These are phyloP conservation scores for Gnomoniopsis smithogilvyi DNA, from an alignment of 2,329 filamentous ascomycete genomes.

Conservation along the genomic window DNA sequence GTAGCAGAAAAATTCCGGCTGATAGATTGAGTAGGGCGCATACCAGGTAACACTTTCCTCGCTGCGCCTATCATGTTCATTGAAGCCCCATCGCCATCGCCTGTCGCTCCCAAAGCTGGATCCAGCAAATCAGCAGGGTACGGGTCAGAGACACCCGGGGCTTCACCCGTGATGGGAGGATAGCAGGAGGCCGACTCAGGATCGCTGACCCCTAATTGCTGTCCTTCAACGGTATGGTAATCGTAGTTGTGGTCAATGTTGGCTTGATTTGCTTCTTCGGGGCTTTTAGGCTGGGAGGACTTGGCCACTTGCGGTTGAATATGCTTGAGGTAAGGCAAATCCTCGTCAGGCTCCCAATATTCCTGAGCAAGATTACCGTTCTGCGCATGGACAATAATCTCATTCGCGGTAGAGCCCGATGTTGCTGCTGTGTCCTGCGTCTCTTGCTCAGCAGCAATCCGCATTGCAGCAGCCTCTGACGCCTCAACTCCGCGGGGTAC, in stretches of 20 bases:
- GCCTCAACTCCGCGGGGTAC: slow-evolving; percentile 13
- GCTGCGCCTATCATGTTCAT: not conserved
- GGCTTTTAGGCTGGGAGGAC: not conserved
- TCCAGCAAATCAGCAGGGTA: slow-evolving; percentile 13
- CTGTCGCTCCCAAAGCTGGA: not conserved
- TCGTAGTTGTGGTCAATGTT: not conserved
- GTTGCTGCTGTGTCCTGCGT: not conserved
- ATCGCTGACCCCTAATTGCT: not conserved
- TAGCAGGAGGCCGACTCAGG: not conserved
- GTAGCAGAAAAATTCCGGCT: not conserved
- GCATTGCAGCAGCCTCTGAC: slow-evolving; percentile 14
- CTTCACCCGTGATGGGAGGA: not conserved
- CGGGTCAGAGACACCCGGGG: not conserved
- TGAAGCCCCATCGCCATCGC: not conserved
- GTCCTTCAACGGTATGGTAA: not conserved
- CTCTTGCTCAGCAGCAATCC: slow-evolving; percentile 1
- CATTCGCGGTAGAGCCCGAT: not conserved
- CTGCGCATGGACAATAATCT: not conserved
- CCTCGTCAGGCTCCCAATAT: slow-evolving; percentile 3
- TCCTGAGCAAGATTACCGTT: not conserved
- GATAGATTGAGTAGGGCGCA: not conserved
- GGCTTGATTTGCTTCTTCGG: not conserved
- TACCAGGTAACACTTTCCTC: not conserved
- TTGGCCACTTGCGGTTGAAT: slow-evolving; percentile 1
- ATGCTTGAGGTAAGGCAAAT: slow-evolving; percentile 17